These are phyloP conservation scores for Digitaria exilis DNA, from an alignment of 202 grass and related monocot genomes.

Conservation along the genomic window DNA sequence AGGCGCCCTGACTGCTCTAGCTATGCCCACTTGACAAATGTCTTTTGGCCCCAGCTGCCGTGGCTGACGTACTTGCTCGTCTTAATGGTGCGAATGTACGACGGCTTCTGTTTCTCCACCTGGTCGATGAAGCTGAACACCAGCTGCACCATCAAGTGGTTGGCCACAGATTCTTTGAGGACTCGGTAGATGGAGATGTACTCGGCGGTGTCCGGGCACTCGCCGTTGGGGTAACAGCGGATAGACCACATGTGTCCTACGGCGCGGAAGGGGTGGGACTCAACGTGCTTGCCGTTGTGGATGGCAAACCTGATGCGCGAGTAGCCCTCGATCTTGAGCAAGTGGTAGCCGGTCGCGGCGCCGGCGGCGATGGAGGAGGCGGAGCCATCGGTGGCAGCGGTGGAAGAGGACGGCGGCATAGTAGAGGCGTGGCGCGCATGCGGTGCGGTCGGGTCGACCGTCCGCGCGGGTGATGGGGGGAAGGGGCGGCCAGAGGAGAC, in stretches of 20 bases:
- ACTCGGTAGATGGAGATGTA: not conserved
- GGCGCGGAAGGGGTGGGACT: not conserved
- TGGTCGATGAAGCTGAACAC: not conserved
- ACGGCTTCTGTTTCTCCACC: not conserved
- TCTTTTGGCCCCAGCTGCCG: too few species aligned
- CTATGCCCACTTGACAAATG: not conserved
- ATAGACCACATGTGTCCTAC: not conserved
- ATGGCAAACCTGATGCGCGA: not conserved
- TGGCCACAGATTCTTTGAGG: not conserved
- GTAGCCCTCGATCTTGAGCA: constrained; percentile 28
- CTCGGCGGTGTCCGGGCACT: not conserved
- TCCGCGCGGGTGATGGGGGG: too few species aligned
- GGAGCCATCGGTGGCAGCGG: not conserved
- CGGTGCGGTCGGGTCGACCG: not conserved
- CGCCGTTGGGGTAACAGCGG: not conserved
- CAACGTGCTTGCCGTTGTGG: not conserved
- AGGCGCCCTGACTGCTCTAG: not conserved
- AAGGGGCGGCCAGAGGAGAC: not conserved
- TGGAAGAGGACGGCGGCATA: not conserved
- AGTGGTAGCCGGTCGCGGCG: not conserved
- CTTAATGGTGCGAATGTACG: too few species aligned
- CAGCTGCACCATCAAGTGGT: not conserved
- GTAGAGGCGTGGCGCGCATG: not conserved
- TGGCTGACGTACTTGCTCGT: too few species aligned
- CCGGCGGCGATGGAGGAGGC: not conserved